Base-by-base conservation (phyloP, 768 basidiomycete genomes). In the Termitomyces sp. region DNA sequence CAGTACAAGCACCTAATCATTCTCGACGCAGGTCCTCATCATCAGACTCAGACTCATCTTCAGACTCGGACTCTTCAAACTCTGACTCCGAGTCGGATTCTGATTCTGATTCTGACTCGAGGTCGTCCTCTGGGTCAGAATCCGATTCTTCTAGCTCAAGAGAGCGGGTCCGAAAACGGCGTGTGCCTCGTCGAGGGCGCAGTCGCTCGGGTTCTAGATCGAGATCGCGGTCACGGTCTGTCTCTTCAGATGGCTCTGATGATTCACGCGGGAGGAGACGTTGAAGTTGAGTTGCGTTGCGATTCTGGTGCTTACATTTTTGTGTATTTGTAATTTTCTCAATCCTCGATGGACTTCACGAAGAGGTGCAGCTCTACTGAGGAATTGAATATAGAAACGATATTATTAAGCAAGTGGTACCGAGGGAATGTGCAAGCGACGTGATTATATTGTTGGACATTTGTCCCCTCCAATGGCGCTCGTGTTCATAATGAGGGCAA, bases 401-500 rank as follows among this genome's bases (percentile, higher is more conserved):
- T 60, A 65, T 65, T 57, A 65, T 60, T n/a, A n/a, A 59, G 53
- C 59, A 60, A 42, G 12, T 50, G 48, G 52, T 59, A 52, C 45
- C 12, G 36, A 57, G 40, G 32, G 45, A 54, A 58, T 59, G 57
- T 48, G 24, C 38, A 32, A 28, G 35, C 44, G 36, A 46, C n/a
- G 40, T 38, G 24, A 35, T 58, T 49, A 62, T 59, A 61, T 64
- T 67, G 73, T 57, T 36, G 60, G 60, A 66, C 76, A 66, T 57
- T 58, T 53, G 28, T 63, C 57, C n/a, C 39, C 56, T 45, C 57
- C 62, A 35, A 63, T 63, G 0, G 87, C 89, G 70, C 79, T 83
- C 11, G 93, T 91, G 75, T 97, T 94, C 86, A 97, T 90, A 51
- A 97, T 91, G 35, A 97, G 81, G 8, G 93, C 92, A 55, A 97